Evolutionary conservation across 2,329 filamentous ascomycete genomes (phyloP).

Genomic region (Aureobasidium uvarum): DNA sequence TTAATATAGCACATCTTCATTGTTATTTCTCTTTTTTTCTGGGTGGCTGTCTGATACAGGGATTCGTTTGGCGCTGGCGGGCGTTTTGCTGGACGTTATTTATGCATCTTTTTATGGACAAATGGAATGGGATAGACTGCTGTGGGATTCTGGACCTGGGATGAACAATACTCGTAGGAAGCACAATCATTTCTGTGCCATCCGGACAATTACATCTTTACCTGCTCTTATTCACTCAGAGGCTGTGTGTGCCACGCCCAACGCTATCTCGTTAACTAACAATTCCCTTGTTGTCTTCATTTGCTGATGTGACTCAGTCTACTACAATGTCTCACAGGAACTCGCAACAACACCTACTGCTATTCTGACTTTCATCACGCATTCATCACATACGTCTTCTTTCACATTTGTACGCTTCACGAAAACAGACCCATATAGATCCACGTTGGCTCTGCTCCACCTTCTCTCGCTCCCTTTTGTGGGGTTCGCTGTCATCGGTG

Average conservation of each 20-base stretch:
- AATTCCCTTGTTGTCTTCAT: too few species aligned
- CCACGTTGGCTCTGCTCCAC: background rate
- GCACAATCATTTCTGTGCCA: slow-evolving; percentile 1
- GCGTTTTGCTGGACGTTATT: background rate
- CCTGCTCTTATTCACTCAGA: background rate
- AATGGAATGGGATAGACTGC: slow-evolving; percentile 22
- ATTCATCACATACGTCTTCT: background rate
- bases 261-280: too few species aligned
- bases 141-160: slow-evolving; percentile 2
- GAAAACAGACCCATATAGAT: too few species aligned
- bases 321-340: background rate
- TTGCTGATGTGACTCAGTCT: too few species aligned
- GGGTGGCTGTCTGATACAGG: background rate
- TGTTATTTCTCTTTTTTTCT: slow-evolving; percentile 5
- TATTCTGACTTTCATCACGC: background rate
- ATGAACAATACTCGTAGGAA: background rate
- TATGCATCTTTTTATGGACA: slow-evolving; percentile 6
- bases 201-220: background rate
- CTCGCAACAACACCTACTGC: background rate
- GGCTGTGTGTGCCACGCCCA: too few species aligned
- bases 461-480: too few species aligned
- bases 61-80: slow-evolving; percentile 15
- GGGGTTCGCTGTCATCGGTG: too few species aligned
- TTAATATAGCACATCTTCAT: slow-evolving; percentile 20
- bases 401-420: background rate